A percentile compares a stretch with the other conserved stretches of the same genome.
Evolutionary conservation across 176 grass and related monocot species (phyloP).

Genomic region (Sorghum bicolor): Sorghum_bicolor_NCBIv3 NC_012878.2:50177501-50178000

Average conservation of each 20-base stretch:
- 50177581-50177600: too few relatives aligned
- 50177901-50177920: background rate
- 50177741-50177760: background rate
- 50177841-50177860: background rate
- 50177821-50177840: background rate
- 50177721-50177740: slow-evolving; percentile 6
- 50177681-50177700: slow-evolving; percentile 34
- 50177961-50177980: background rate
- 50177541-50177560: too few relatives aligned
- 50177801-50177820: background rate
- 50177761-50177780: background rate
- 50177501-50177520: too few relatives aligned
- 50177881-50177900: background rate
- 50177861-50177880: background rate
- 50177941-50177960: slow-evolving; percentile 13
- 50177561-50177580: too few relatives aligned
- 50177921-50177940: slow-evolving; percentile 11
- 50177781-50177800: background rate
- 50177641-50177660: slow-evolving; percentile 26
- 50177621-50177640: background rate
- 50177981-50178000: slow-evolving; percentile 30
- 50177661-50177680: slow-evolving; percentile 24
- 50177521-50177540: too few relatives aligned
- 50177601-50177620: too few relatives aligned
- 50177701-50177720: slow-evolving; percentile 13